Base-by-base conservation (phyloP, 2,329 filamentous ascomycete genomes). In the Penicillium thymicola region DNA sequence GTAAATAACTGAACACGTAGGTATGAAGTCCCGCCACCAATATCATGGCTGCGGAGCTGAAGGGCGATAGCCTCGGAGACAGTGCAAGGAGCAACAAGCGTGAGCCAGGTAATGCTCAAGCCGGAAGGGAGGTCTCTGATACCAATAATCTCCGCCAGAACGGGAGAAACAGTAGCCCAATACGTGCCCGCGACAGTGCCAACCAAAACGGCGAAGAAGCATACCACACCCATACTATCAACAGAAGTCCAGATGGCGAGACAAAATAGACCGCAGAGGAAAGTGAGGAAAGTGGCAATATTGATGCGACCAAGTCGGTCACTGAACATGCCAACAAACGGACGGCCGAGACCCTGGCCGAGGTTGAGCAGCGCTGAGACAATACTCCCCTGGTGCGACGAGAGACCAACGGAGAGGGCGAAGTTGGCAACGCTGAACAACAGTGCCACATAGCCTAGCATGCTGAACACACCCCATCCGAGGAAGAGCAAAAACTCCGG, bases 371-470 rank as follows among this genome's bases (percentile, higher is more conserved):
- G 64, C 0, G 86, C 86, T 4, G 81, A 81, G n/a, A 87, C 78
- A 38, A 85, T 76, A 14, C 81, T 81, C 0, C 83, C 85, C 67
- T 89, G 85, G n/a, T 80, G 74, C 2, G 82, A 73, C 0, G 77
- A 77, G 4, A 89, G 77, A 0, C 85, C 85, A 36, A 88, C 79
- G 0, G 79, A 79, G 7, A 79, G 74, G 1, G 84, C 84, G 65
- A 86, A 89, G 57, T 82, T 85, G 1, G 86, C 82, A 9, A 89
- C 70, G 3, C 81, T 85, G 72, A 87, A 89, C 2, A 88, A 75
- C 2, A 89, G 70, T 0, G 85, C 82, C 21, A 87, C 82, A 61
- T 89, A 89, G 6, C 83, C 86, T 6, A 89, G 73, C 79, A 87
- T 84, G 49, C 79, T 84, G 59, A 87, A 77, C 56, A 83, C 78